Evolutionary conservation across 2,329 filamentous ascomycete species (phyloP).

Genomic region (Colletotrichum coccodes): DNA sequence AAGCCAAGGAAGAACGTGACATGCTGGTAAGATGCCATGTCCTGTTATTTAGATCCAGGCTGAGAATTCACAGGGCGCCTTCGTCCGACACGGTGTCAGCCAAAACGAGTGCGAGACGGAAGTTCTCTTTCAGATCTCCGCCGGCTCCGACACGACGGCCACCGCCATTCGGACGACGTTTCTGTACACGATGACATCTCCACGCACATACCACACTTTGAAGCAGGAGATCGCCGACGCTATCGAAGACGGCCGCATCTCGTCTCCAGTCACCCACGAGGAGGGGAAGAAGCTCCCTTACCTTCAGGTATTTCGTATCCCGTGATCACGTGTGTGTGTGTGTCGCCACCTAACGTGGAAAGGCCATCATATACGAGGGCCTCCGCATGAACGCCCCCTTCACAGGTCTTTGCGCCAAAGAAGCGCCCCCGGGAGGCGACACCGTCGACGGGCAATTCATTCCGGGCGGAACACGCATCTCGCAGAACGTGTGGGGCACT

Average conservation of each 20-base stretch:
- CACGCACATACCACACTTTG: conserved; percentile 53
- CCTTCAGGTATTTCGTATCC: conserved; percentile 53
- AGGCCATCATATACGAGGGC: conserved; percentile 55
- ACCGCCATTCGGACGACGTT: conserved; percentile 59
- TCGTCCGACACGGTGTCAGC: conserved; percentile 53
- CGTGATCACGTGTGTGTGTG: too few relatives aligned
- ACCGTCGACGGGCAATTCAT: conserved; percentile 39
- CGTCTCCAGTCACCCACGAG: conserved; percentile 41
- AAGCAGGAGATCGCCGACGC: conserved; percentile 56
- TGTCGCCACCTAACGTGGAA: conserved; percentile 41
- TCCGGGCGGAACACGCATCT: conserved; percentile 43
- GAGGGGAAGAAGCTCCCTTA: conserved; percentile 45
- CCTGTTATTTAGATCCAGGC: background rate
- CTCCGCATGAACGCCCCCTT: conserved; percentile 51
- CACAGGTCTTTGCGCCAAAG: conserved; percentile 39
- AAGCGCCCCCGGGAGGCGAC: conserved; percentile 41
- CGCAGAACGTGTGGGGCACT: conserved; percentile 50
- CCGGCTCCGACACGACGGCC: conserved; percentile 61
- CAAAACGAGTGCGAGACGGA: conserved; percentile 42
- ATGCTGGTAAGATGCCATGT: conserved; percentile 42
- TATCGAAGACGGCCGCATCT: conserved; percentile 39
- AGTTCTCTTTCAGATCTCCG: conserved; percentile 39
- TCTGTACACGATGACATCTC: conserved; percentile 58
- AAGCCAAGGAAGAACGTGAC: conserved; percentile 41
- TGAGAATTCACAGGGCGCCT: conserved; percentile 37